phyloP scores from a whole-genome alignment of 148 eudicot genomes.

The Fagopyrum esculentum region DNA sequence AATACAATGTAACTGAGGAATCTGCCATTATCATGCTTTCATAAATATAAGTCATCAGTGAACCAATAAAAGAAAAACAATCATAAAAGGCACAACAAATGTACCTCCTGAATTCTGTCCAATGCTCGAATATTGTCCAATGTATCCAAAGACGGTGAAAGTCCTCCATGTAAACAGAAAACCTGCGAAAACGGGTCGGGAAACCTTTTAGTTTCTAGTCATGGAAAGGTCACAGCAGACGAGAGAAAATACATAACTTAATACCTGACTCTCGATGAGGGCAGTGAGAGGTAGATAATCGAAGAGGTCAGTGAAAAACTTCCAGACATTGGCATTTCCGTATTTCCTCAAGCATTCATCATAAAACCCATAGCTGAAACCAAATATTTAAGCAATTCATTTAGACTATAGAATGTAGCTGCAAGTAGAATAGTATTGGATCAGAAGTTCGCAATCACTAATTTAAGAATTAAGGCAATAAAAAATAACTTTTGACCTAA shows the following conservation, averaged over 20 bases:
- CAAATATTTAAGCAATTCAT: neutral
- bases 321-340: constrained; percentile 98
- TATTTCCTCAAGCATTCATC: constrained; percentile 98
- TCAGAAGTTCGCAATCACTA: neutral
- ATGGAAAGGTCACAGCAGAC: neutral
- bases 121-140: constrained; percentile 86
- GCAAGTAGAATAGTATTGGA: neutral
- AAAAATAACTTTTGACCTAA: neutral
- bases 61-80: neutral
- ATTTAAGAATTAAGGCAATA: neutral
- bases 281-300: constrained; percentile 97
- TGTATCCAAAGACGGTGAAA: constrained; percentile 91
- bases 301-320: constrained; percentile 90
- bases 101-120: constrained; percentile 97
- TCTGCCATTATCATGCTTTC: neutral
- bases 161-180: constrained; percentile 97
- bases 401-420: neutral
- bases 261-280: constrained; percentile 93
- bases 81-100: neutral
- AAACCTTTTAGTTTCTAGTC: neutral
- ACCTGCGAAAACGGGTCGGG: constrained; percentile 24
- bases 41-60: neutral
- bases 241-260: constrained; percentile 16
- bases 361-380: constrained; percentile 86
- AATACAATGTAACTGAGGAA: neutral